Conservation (phyloP, 1,284 basidiomycete genomes). For the Phellopilus nigrolimitatus region DNA sequence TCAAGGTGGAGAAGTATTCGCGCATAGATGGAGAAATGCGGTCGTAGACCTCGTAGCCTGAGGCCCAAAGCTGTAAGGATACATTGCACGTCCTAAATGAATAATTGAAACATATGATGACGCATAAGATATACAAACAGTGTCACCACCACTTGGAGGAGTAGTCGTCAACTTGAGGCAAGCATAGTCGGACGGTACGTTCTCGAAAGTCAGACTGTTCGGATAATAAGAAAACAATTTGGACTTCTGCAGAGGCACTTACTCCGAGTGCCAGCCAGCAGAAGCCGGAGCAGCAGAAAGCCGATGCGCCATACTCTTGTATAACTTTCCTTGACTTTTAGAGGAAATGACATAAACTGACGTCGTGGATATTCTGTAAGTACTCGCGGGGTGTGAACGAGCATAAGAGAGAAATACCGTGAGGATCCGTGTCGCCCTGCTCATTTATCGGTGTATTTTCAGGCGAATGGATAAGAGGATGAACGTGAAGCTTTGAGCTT, state of each 20-base stretch:
- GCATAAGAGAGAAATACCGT: slow-evolving; percentile 15
- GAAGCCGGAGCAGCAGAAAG: slow-evolving; percentile 10
- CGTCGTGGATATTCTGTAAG: not conserved
- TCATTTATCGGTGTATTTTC: slow-evolving; percentile 24
- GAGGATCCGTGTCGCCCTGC: slow-evolving; percentile 24
- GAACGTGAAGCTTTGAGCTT: slow-evolving; percentile 37
- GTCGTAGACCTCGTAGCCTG: slow-evolving; percentile 38
- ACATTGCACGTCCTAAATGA: not conserved
- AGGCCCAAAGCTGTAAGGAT: slow-evolving; percentile 17
- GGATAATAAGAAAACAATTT: no score
- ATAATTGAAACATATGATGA: slow-evolving; percentile 8
- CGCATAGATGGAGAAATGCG: slow-evolving; percentile 35
- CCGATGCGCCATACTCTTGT: slow-evolving; percentile 16
- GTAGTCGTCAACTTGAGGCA: slow-evolving; percentile 34
- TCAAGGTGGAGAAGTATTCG: slow-evolving; percentile 34
- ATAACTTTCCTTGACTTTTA: slow-evolving; percentile 16
- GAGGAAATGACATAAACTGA: slow-evolving; percentile 20
- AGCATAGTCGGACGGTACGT: slow-evolving; percentile 39
- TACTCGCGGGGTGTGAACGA: slow-evolving; percentile 10
- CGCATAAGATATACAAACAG: slow-evolving; percentile 29
- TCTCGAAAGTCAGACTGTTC: slow-evolving; percentile 39
- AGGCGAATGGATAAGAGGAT: slow-evolving; percentile 37
- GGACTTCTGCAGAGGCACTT: not conserved
- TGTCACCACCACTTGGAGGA: slow-evolving; percentile 33
- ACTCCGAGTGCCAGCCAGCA: slow-evolving; percentile 32